Conservation (phyloP, 192 early-diverging fungal species). For the Coemansia sp. region DNA sequence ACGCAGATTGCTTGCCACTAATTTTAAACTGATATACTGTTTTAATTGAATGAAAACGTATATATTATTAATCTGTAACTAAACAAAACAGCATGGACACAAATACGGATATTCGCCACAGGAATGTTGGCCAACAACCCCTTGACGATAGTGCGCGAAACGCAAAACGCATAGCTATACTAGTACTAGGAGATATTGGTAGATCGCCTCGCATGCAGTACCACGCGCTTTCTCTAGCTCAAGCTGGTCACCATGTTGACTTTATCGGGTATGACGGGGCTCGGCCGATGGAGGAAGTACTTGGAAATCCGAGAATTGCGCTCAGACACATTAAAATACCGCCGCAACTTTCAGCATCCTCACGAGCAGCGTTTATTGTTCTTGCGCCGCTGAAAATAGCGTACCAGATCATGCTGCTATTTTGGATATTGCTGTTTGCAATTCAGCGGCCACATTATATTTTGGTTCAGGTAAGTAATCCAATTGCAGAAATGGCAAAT, state of each 20-base stretch:
- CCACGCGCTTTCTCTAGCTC: slow-evolving; percentile 78
- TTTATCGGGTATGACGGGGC: slow-evolving; percentile 80
- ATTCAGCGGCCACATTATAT: slow-evolving; percentile 66
- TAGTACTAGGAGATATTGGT: slow-evolving; percentile 84
- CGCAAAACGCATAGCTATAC: slow-evolving; percentile 26
- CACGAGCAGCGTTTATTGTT: slow-evolving; percentile 63
- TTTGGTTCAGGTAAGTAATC: slow-evolving; percentile 71
- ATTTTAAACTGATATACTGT: not conserved
- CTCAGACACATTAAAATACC: slow-evolving; percentile 27
- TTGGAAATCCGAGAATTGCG: slow-evolving; percentile 16
- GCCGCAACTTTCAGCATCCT: slow-evolving; percentile 57
- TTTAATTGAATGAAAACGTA: no score
- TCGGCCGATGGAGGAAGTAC: slow-evolving; percentile 34
- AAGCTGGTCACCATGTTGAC: slow-evolving; percentile 69
- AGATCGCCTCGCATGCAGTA: slow-evolving; percentile 90
- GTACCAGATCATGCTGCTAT: slow-evolving; percentile 60
- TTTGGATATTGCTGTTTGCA: slow-evolving; percentile 60
- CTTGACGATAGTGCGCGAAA: not conserved
- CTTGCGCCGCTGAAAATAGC: slow-evolving; percentile 70
- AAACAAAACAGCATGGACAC: not conserved
- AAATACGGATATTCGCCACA: not conserved
- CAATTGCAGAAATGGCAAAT: not conserved
- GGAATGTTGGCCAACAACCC: not conserved
- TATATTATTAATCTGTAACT: no score
- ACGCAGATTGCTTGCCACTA: not conserved